phyloP scores from a whole-genome alignment of 176 grass and related monocot species.

The Carex kokanica region DNA sequence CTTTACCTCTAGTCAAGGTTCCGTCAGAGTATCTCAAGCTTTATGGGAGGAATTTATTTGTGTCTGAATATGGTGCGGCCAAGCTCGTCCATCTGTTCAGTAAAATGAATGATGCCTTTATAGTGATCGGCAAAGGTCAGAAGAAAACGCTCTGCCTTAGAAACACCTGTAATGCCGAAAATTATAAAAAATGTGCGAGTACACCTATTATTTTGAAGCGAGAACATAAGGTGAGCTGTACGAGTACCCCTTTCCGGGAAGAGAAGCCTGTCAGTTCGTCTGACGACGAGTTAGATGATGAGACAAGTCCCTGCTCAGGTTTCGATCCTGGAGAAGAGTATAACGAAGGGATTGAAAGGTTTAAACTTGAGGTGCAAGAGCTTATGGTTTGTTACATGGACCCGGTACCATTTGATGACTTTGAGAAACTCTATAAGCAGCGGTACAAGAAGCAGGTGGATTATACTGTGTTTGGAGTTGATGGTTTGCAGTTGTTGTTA shows the following conservation, averaged over 20 bases:
- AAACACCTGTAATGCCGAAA: constrained; percentile 47
- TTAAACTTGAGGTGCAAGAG: constrained; percentile 76
- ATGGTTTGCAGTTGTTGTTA: constrained; percentile 60
- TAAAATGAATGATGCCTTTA: constrained; percentile 70
- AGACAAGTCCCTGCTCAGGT: constrained; percentile 32
- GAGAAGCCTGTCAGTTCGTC: constrained; percentile 56
- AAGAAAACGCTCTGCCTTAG: constrained; percentile 78
- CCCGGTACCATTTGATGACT: constrained; percentile 51
- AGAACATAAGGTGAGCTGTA: constrained; percentile 47
- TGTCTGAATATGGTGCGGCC: constrained; percentile 42
- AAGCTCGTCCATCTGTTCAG: constrained; percentile 36
- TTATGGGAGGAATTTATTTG: constrained; percentile 39
- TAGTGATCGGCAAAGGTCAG: constrained; percentile 73
- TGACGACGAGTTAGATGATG: constrained; percentile 33
- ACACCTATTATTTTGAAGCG: constrained; percentile 59
- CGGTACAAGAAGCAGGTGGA: constrained; percentile 80
- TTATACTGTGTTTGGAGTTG: constrained; percentile 54
- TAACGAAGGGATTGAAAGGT: constrained; percentile 42
- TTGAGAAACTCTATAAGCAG: constrained; percentile 62
- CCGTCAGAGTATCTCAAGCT: constrained; percentile 48
- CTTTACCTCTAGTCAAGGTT: constrained; percentile 38
- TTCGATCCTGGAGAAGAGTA: constrained; percentile 39
- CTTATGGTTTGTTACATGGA: constrained; percentile 81
- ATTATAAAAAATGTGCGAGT: constrained; percentile 49
- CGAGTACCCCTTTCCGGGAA: constrained; percentile 25